Percentiles rank a stretch among this genome's conserved stretches.
These are phyloP conservation scores for Mycena vitilis DNA, from an alignment of 768 basidiomycete species.

Conservation along the genomic window DNA sequence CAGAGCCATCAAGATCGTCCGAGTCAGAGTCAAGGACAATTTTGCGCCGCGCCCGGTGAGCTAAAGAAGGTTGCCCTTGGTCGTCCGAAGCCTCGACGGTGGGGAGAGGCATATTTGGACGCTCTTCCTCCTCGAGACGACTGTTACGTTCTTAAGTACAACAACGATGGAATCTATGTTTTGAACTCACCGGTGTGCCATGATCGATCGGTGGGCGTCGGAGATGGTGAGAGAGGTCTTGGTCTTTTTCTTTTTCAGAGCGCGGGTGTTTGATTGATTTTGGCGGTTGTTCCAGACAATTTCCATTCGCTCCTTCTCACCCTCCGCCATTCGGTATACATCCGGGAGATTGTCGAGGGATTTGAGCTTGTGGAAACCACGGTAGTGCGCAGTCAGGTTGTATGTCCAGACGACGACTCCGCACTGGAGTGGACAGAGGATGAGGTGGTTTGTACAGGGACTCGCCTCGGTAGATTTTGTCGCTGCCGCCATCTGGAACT, in stretches of 20 bases:
- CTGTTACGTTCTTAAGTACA: neutral
- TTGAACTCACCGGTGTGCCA: neutral
- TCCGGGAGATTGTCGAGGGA: neutral
- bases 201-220: neutral
- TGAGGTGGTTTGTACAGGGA: slow-evolving; percentile 16
- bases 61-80: too few species aligned
- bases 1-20: too few species aligned
- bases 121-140: neutral
- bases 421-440: slow-evolving; percentile 8
- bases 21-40: too few species aligned
- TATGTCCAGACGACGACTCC: slow-evolving; percentile 9
- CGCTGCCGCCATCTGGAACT: slow-evolving; percentile 16
- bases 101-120: too few species aligned
- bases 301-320: neutral
- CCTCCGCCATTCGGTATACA: neutral
- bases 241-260: neutral
- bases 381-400: slow-evolving; percentile 7
- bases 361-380: neutral
- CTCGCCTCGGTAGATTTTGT: neutral
- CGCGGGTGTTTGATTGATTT: neutral
- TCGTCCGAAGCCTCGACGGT: too few species aligned
- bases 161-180: too few species aligned
- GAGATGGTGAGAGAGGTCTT: neutral
- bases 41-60: too few species aligned
- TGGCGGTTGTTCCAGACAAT: neutral